Conservation (phyloP, 108 stramenopile species). For the Stephanodiscus triporus region DNA sequence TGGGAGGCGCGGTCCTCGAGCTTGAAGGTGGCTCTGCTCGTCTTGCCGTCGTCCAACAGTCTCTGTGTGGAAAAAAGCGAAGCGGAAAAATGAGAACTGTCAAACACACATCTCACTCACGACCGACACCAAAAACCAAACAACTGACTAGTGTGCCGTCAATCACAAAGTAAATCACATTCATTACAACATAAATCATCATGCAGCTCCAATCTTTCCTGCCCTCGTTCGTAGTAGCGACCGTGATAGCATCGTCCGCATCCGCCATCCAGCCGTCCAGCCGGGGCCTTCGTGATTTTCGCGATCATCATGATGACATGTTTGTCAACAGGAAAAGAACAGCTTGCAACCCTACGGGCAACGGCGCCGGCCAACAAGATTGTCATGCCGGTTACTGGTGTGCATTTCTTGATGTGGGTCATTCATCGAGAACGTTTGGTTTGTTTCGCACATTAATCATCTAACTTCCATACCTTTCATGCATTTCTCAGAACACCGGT, state of each 20-base stretch:
- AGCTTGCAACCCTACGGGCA: slow-evolving; percentile 7
- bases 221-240: background rate
- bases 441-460: background rate
- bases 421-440: no score
- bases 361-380: slow-evolving; percentile 2
- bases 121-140: no score
- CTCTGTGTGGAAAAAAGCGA: no score
- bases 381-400: background rate
- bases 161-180: background rate
- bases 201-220: slow-evolving; percentile 7
- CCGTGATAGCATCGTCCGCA: background rate
- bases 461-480: slow-evolving; percentile 4
- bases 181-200: background rate
- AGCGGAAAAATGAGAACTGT: no score
- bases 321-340: background rate
- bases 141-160: no score
- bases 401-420: background rate
- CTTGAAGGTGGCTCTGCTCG: no score
- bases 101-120: no score
- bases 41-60: no score
- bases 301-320: background rate
- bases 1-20: no score
- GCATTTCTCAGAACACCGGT: background rate
- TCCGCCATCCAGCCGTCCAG: background rate
- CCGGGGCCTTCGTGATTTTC: slow-evolving; percentile 2